phyloP scores from a whole-genome alignment of 179 eudicot genomes.

The Sideroxylon spinosum region DNA sequence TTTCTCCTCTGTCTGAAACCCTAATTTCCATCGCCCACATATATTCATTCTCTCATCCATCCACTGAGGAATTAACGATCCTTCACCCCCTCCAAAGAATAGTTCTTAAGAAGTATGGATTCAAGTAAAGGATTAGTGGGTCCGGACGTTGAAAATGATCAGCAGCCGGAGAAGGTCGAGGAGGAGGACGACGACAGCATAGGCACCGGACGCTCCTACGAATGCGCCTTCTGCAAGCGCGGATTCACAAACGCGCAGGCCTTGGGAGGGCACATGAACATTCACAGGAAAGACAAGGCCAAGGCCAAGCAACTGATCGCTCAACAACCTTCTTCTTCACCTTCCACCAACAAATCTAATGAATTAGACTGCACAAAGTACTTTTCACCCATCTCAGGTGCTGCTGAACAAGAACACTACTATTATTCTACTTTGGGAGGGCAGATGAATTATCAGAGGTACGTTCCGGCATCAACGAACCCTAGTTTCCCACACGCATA shows the following conservation, averaged over 20 bases:
- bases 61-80: background rate
- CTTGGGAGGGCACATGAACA: constrained; percentile 44
- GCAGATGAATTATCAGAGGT: constrained; percentile 20
- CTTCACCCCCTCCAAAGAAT: background rate
- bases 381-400: constrained; percentile 16
- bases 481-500: constrained; percentile 7
- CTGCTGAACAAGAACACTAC: background rate
- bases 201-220: constrained; percentile 26
- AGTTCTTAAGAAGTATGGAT: background rate
- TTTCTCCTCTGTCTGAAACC: background rate
- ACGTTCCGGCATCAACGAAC: constrained; percentile 17
- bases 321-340: background rate
- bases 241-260: constrained; percentile 40
- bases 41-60: background rate
- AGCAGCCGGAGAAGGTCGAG: constrained; percentile 9
- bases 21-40: background rate
- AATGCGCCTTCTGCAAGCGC: constrained; percentile 32
- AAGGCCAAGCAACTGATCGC: constrained; percentile 15
- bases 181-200: background rate
- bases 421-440: constrained; percentile 9
- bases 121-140: no score
- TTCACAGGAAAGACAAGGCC: constrained; percentile 35
- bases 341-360: background rate
- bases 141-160: background rate
- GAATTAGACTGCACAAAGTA: background rate